phyloP scores from a whole-genome alignment of 768 basidiomycete genomes.

The Cytidiella melzeri region DNA sequence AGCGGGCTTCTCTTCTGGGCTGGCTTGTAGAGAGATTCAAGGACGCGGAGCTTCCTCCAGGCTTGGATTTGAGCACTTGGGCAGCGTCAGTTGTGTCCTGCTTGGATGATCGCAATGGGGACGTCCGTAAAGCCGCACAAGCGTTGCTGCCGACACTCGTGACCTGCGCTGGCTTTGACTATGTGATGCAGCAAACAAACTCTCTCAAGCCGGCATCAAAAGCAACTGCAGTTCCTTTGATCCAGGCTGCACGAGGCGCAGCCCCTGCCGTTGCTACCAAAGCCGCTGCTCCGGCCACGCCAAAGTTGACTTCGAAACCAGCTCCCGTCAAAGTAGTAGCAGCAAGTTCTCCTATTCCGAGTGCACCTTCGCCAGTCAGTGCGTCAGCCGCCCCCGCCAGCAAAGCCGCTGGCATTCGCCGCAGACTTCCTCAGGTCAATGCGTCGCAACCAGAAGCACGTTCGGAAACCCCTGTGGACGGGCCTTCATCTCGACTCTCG shows the following conservation, averaged over 20 bases:
- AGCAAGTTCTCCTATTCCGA: slow-evolving; percentile 36
- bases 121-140: slow-evolving; percentile 90
- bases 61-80: slow-evolving; percentile 68
- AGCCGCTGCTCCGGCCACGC: slow-evolving; percentile 20
- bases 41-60: slow-evolving; percentile 45
- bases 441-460: slow-evolving; percentile 43
- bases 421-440: slow-evolving; percentile 58
- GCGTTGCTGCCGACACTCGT: slow-evolving; percentile 75
- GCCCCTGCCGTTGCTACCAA: slow-evolving; percentile 28
- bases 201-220: slow-evolving; percentile 90
- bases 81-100: slow-evolving; percentile 59
- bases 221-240: slow-evolving; percentile 74
- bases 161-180: slow-evolving; percentile 69
- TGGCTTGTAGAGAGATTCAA: slow-evolving; percentile 83
- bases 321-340: slow-evolving; percentile 17
- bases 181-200: slow-evolving; percentile 79
- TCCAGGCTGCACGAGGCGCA: slow-evolving; percentile 69
- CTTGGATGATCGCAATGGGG: slow-evolving; percentile 86
- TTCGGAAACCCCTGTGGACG: slow-evolving; percentile 32
- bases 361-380: slow-evolving; percentile 35
- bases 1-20: slow-evolving; percentile 69
- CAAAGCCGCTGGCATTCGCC: slow-evolving; percentile 62
- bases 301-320: slow-evolving; percentile 3
- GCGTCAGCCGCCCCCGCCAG: slow-evolving; percentile 30
- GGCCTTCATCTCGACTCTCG: slow-evolving; percentile 25